Evolutionary conservation across 176 grass and related monocot species (phyloP), one percentile per base, ranked within the genome.

Genomic region (Aegilops longissima): DNA sequence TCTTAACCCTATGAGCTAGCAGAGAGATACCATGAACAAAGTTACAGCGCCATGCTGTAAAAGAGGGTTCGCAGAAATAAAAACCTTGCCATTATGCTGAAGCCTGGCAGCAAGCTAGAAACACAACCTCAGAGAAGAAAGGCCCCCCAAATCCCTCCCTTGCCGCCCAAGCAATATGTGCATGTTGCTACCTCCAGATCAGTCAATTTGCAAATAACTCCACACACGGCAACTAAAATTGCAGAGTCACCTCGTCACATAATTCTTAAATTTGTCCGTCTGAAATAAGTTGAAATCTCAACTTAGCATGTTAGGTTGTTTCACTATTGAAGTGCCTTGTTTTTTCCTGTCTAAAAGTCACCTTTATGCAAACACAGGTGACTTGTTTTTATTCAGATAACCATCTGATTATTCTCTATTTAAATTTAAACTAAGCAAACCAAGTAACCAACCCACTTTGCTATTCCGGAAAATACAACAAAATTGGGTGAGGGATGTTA

Each of bases 401-500:
- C 18, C 25, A 71, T 56, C 4, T 86, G 12, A 30, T 72, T 78
- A 16, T 71, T 70, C n/a, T 51, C 59, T 30, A 40, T 42, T 42
- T n/a, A 7, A 38, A 36, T 66, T 65, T 65, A 14, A 89, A 51
- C n/a, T 82, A 64, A 54, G 79, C 39, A 33, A 89, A 51, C 17
- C 77, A 64, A 54, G 72, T 29, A 33, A 63, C 31, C 5, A 25
- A n/a, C 38, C 17, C 40, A 77, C 39, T 64, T 84, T 31, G 16
- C 23, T 39, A 29, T 35, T 35, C 17, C 31, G 21, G 49, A 68
- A 66, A 61, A 39, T 44, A 35, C 10, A 27, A 75, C 16, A 52
- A 52, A 52, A 52, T 52, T 52, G 21, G 20, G 30, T 45, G 45
- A 79, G 0, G 47, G 24, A 25, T 70, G 51, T 61, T 29, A 44